Conservation (phyloP, 768 basidiomycete species). For the Russula sp. region DNA sequence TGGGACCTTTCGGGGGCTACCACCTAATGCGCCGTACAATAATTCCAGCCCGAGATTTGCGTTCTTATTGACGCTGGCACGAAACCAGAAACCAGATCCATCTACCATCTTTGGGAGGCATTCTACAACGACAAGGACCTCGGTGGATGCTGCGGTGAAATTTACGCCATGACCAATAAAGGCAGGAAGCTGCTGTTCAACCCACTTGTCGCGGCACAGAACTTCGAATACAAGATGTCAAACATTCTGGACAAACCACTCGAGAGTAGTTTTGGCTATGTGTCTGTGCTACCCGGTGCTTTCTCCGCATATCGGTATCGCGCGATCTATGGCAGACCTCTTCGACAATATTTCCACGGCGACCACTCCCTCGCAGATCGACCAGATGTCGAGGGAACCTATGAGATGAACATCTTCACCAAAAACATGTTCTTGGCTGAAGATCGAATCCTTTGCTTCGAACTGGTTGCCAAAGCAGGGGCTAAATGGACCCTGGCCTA, state of each 20-base stretch:
- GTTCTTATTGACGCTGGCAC: constrained; percentile 94
- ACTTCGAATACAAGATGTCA: constrained; percentile 98
- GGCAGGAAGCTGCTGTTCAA: constrained; percentile 89
- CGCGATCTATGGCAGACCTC: constrained; percentile 83
- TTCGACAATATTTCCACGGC: constrained; percentile 83
- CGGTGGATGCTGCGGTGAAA: constrained; percentile 90
- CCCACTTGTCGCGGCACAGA: constrained; percentile 89
- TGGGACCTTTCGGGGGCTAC: constrained; percentile 13
- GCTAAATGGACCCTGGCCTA: constrained; percentile 87
- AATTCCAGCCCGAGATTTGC: constrained; percentile 75
- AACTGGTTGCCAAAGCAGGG: constrained; percentile 85
- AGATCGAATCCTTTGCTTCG: constrained; percentile 97
- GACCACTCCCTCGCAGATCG: constrained; percentile 89
- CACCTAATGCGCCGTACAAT: background rate
- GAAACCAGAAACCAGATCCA: constrained; percentile 92
- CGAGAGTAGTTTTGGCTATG: constrained; percentile 94
- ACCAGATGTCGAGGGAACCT: constrained; percentile 87
- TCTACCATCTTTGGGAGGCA: constrained; percentile 93
- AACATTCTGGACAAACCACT: constrained; percentile 95
- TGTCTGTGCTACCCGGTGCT: constrained; percentile 91
- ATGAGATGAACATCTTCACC: constrained; percentile 96
- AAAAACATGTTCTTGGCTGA: constrained; percentile 91
- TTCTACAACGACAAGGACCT: constrained; percentile 76
- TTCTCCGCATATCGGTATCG: constrained; percentile 95
- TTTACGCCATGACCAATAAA: constrained; percentile 94